Evolutionary conservation across 2,329 filamentous ascomycete genomes (phyloP), one percentile per base, ranked within the genome.

Genomic region (Aspergillus nomiae): DNA sequence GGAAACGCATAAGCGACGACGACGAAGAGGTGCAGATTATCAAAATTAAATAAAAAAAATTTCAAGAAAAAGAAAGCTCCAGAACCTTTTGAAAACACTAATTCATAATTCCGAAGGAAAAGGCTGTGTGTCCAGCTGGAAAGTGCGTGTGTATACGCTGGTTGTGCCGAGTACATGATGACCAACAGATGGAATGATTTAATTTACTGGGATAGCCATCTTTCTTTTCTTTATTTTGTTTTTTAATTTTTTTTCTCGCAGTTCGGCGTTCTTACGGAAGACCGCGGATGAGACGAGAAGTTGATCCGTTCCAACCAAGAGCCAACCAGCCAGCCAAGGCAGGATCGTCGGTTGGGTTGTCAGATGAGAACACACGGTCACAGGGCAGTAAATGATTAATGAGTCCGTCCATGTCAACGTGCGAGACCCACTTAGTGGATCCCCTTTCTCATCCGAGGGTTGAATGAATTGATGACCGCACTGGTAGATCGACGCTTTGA

Each of bases 261-360:
- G 51, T 54, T 54, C 56, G 61, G 43, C 43, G 63, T 63, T 65
- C 61, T 48, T 59, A 63, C 65, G 65, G 65, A 67, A 65, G 58
- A 30, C 38, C 65, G 63, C 65, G 65, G 65, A 67, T 67, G 63
- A 48, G 59, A 56, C 61, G 58, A 50, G 56, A 59, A 45, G 41
- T 43, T n/a, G 51, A 58, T 60, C 62, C 59, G 62, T 58, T 55
- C 45, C n/a, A 56, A 38, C 24, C 48, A 45, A 32, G 38, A 56
- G n/a, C 43, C 41, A 34, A 48, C 26, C 46, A 56, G 50, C 56
- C 56, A 53, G 59, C 63, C 63, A 65, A 66, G 59, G 26, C 51
- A 63, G 63, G 66, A 68, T 68, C 66, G 60, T 63, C 63, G 34
- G 55, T 68, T 62, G 62, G 65, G 61, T 65, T 68, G 66, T 68